phyloP scores from a whole-genome alignment of 139 green algal genomes.

The Dunaliella primolecta region DNA sequence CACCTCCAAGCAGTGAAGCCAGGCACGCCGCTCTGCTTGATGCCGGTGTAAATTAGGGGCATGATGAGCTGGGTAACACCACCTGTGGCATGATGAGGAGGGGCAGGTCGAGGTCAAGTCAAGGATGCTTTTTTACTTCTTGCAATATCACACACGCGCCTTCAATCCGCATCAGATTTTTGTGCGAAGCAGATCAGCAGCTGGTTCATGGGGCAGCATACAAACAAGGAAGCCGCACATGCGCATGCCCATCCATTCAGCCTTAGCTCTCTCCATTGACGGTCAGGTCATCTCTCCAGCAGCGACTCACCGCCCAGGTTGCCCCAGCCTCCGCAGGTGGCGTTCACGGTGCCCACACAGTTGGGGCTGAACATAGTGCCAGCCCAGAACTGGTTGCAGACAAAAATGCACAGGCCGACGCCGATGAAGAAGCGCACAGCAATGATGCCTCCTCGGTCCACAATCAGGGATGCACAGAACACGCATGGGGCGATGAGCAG shows the following conservation, averaged over 20 bases:
- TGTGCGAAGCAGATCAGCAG: not conserved
- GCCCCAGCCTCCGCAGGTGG: constrained; percentile 76
- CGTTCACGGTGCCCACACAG: constrained; percentile 41
- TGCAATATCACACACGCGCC: not conserved
- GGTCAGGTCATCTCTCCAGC: too few relatives aligned
- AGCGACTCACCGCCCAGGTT: constrained; percentile 73
- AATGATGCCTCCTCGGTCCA: too few relatives aligned
- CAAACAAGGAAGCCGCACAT: too few relatives aligned
- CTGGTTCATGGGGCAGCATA: too few relatives aligned
- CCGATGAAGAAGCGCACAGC: too few relatives aligned
- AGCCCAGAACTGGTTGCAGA: constrained; percentile 91
- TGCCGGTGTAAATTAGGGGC: constrained; percentile 73
- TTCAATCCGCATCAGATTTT: not conserved
- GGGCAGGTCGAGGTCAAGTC: too few relatives aligned
- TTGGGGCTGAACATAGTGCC: constrained; percentile 55
- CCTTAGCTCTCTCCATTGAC: too few relatives aligned
- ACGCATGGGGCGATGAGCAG: too few relatives aligned
- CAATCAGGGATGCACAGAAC: too few relatives aligned
- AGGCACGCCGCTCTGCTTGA: constrained; percentile 5
- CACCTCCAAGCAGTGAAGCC: constrained; percentile 48
- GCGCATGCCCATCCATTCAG: too few relatives aligned
- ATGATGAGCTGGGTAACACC: constrained; percentile 91
- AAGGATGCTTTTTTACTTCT: too few relatives aligned
- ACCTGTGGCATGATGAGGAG: not conserved
- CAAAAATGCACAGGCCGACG: too few relatives aligned